phyloP scores from a whole-genome alignment of 106 monocot genomes.

The Apostasia shenzhenica region DNA sequence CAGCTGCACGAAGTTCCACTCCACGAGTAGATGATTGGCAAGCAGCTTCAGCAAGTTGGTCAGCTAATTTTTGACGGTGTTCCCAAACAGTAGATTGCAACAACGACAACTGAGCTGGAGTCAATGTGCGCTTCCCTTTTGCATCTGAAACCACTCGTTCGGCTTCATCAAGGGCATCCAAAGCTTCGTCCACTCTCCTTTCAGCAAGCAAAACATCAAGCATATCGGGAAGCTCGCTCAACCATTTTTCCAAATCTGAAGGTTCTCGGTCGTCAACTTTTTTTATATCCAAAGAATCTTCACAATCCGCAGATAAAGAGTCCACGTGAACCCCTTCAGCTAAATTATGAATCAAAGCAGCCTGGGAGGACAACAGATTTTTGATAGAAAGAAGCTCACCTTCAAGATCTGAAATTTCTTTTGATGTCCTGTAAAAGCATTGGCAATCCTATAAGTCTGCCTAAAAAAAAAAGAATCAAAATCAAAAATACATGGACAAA shows the following conservation, averaged over 20 bases:
- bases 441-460: not conserved
- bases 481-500: not conserved
- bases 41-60: constrained; percentile 94
- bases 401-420: constrained; percentile 95
- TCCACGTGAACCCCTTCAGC: constrained; percentile 83
- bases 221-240: constrained; percentile 69
- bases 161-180: constrained; percentile 84
- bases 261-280: constrained; percentile 68
- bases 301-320: constrained; percentile 48
- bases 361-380: constrained; percentile 80
- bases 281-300: constrained; percentile 27
- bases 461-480: not conserved
- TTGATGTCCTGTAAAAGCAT: constrained; percentile 62
- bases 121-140: constrained; percentile 40
- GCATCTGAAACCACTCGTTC: constrained; percentile 57
- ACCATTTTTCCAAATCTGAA: constrained; percentile 81
- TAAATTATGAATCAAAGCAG: constrained; percentile 79
- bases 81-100: constrained; percentile 42
- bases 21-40: constrained; percentile 92
- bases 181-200: constrained; percentile 93
- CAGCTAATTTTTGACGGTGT: constrained; percentile 58
- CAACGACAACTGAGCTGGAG: constrained; percentile 19
- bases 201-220: constrained; percentile 92
- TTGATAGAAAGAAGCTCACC: constrained; percentile 88
- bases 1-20: constrained; percentile 86